A percentile compares a stretch with the other conserved stretches of the same genome.
These are phyloP conservation scores for Quercus phellos DNA, from an alignment of 331 rosid genomes.

Conservation along the genomic window DNA sequence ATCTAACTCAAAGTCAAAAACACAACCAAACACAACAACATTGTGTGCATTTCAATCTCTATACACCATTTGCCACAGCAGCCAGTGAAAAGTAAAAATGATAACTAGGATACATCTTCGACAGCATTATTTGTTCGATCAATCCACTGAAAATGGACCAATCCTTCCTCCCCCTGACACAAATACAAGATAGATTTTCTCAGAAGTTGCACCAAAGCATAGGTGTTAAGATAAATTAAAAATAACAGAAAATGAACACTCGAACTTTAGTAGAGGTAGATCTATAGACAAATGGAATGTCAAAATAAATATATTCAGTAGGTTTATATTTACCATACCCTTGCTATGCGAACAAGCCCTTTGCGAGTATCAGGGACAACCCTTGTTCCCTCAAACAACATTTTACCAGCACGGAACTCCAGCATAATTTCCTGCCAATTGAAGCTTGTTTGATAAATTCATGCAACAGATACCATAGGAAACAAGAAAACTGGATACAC, in stretches of 20 bases:
- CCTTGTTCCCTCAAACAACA: slow-evolving; percentile 63
- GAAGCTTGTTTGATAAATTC: slow-evolving; percentile 7
- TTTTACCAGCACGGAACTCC: slow-evolving; percentile 95
- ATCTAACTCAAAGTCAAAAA: not conserved
- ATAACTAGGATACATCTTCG: slow-evolving; percentile 84
- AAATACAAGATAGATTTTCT: slow-evolving; percentile 20
- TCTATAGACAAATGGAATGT: not conserved
- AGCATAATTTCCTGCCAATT: slow-evolving; percentile 64
- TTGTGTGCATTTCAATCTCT: not conserved
- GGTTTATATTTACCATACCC: slow-evolving; percentile 35
- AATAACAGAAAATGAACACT: not conserved
- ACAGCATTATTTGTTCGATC: slow-evolving; percentile 69
- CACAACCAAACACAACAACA: not conserved
- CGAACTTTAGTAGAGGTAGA: not conserved
- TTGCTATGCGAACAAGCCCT: slow-evolving; percentile 85
- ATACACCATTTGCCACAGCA: not conserved
- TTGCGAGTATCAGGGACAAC: slow-evolving; percentile 76
- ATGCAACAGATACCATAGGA: not conserved
- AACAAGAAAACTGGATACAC: not conserved
- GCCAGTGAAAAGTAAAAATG: not conserved
- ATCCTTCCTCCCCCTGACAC: slow-evolving; percentile 82
- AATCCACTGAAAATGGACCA: slow-evolving; percentile 90
- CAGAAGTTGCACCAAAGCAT: not conserved
- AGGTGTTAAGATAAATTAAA: slow-evolving; percentile 3
- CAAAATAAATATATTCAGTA: not conserved